phyloP scores from a whole-genome alignment of 345 rosid genomes.

The Lepidium didymum region DNA sequence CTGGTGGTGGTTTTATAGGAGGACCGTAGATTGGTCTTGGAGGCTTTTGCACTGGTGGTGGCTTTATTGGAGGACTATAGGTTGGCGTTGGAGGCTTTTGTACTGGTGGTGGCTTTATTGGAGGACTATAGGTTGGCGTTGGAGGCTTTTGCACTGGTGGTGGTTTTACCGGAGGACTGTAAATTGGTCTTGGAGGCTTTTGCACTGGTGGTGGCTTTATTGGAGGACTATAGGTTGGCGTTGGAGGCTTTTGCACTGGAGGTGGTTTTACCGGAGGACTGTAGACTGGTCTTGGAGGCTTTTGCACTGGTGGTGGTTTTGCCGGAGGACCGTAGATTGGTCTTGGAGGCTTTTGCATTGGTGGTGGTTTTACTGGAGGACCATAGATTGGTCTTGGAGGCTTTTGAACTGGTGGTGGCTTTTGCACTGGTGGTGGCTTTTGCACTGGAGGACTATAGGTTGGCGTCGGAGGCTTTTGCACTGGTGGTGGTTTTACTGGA shows the following conservation, averaged over 20 bases:
- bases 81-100: constrained; percentile 9
- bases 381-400: not conserved
- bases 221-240: constrained; percentile 3
- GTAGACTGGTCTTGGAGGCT: not conserved
- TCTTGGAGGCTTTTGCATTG: not conserved
- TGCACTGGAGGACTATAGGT: not conserved
- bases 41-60: not conserved
- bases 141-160: constrained; percentile 2
- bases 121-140: constrained; percentile 12
- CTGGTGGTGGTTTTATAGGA: not conserved
- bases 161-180: not conserved
- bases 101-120: not conserved
- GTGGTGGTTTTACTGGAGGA: not conserved
- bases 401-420: not conserved
- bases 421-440: not conserved
- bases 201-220: not conserved
- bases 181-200: not conserved
- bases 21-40: constrained; percentile 2
- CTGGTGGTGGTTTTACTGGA: not conserved
- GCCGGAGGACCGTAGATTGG: not conserved
- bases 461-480: not conserved
- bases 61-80: not conserved
- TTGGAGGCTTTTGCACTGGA: not conserved
- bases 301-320: not conserved
- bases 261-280: not conserved